Conservation (phyloP, 306 rosid species). For the Argentina anserina region DNA sequence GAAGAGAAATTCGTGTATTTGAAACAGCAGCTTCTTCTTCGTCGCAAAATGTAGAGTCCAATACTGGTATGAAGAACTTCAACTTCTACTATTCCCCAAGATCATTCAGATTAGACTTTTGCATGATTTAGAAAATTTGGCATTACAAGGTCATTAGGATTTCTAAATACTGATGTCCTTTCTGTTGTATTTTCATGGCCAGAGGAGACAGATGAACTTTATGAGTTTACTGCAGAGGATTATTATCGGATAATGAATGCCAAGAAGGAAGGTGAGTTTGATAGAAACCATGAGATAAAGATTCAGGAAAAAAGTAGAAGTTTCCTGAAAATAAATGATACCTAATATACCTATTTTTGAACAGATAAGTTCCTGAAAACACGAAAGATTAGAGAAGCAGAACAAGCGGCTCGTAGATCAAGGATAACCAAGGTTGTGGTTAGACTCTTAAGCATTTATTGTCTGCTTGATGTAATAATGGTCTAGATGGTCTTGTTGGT, state of each 20-base stretch:
- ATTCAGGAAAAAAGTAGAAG: neutral
- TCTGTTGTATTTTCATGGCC: conserved; percentile 23
- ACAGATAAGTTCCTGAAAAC: conserved; percentile 81
- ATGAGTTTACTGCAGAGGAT: conserved; percentile 77
- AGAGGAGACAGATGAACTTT: conserved; percentile 65
- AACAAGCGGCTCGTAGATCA: conserved; percentile 76
- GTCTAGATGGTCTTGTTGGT: neutral
- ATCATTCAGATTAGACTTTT: neutral
- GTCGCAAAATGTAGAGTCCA: conserved; percentile 33
- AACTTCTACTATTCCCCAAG: neutral
- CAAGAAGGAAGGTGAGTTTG: conserved; percentile 63
- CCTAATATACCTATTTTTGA: neutral
- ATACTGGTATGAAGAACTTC: conserved; percentile 36
- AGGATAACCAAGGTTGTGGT: conserved; percentile 60
- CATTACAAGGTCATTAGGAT: neutral
- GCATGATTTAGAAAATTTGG: neutral
- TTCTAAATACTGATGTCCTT: neutral
- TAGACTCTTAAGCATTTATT: neutral
- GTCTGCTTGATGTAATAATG: neutral
- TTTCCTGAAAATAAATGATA: neutral
- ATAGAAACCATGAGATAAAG: neutral
- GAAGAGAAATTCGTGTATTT: conserved; percentile 71
- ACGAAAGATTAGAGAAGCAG: conserved; percentile 78
- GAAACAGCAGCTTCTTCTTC: conserved; percentile 53
- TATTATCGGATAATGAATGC: conserved; percentile 55